Evolutionary conservation across 208 protist species (phyloP).

Genomic region (Histomonas meleagridis): DNA sequence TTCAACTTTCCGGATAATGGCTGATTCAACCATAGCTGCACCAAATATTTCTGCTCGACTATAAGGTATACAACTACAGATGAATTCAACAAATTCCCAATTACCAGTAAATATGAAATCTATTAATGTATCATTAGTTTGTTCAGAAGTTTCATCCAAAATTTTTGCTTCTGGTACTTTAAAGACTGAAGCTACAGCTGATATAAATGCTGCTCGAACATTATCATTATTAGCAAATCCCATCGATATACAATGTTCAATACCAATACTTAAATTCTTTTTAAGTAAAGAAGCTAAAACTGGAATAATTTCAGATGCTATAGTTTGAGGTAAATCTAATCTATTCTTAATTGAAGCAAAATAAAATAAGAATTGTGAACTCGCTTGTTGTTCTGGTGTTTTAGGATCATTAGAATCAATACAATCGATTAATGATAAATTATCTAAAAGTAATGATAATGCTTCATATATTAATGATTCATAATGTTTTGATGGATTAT

Average conservation of each 20-base stretch:
- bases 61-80: background rate
- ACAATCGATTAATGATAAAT: conserved; percentile 1
- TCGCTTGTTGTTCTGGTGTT: background rate
- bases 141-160: background rate
- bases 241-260: conserved; percentile 14
- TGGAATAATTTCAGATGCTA: background rate
- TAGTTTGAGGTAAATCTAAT: background rate
- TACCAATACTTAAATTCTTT: background rate
- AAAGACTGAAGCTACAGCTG: background rate
- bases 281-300: background rate
- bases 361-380: background rate
- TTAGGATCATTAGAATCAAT: background rate
- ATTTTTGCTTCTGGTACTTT: background rate
- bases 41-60: background rate
- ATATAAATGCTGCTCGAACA: background rate
- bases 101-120: background rate
- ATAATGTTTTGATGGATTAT: background rate
- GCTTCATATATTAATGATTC: background rate
- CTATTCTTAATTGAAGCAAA: background rate
- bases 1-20: background rate
- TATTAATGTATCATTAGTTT: no score
- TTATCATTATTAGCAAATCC: background rate
- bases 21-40: background rate
- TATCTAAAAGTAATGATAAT: background rate
- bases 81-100: background rate